Base-by-base conservation (phyloP, 805 yeast genomes). In the Metschnikowia orientalis region DNA sequence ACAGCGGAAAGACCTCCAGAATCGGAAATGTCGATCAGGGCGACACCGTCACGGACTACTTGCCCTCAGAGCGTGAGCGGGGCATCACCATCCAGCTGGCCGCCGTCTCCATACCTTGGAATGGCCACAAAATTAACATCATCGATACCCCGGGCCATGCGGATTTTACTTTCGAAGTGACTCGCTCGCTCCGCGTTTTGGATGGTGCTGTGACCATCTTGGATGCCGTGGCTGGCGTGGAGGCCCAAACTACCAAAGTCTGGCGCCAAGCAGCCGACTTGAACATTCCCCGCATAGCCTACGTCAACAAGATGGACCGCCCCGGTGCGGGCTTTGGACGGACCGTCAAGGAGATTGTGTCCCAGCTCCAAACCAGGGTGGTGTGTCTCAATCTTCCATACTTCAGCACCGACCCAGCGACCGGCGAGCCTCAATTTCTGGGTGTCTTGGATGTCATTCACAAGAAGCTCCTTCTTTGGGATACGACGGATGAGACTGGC, bases 71-170 rank as follows among this genome's bases (percentile, higher is more conserved):
- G 53, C 70, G 96, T 26, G 81, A 81, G 37, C 69, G 98, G 42
- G 98, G 98, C 2, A 92, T 92, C 44, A 90, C 98, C 0, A 92
- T 92, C 49, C 96, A 89, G 54, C 82, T 90, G 55, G 98, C 98
- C 0, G 97, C 97, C 0, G 88, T 90, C 22, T 77, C 96, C 0
- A 73, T 92, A 30, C 81, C 86, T 18, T 92, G 97, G 97, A 76
- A 75, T 39, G 63, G 67, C 29, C 74, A 77, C 50, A 77, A 76
- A 44, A 78, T 92, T 49, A 92, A 92, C 56, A 67, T 92, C 36
- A 88, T 92, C 15, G 98, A 92, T 56, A 92, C 98, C 0, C 98
- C 98, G 0, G 98, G 98, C 0, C 98, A 92, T 59, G 97, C 95
- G 0, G 98, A 92, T 59, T 92, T 92, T 56, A 84, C 94, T 0